phyloP scores from a whole-genome alignment of 495 filamentous ascomycete genomes.

The Neurospora sp. region DNA sequence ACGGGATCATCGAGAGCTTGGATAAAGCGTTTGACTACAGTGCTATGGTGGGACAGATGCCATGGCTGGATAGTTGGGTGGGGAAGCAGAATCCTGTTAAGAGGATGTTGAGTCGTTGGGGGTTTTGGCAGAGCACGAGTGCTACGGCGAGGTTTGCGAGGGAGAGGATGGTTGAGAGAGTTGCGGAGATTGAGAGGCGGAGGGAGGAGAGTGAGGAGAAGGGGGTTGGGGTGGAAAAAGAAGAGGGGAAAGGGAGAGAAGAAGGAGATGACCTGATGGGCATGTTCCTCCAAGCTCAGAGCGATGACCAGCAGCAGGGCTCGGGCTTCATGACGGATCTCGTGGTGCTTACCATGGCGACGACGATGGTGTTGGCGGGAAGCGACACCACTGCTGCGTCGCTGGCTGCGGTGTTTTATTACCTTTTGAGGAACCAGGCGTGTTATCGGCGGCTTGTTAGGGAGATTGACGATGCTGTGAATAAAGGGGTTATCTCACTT shows the following conservation, averaged over 20 bases:
- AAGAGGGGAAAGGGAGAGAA: neutral
- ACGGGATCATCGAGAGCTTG: slow-evolving; percentile 34
- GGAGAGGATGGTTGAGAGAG: neutral
- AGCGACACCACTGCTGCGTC: slow-evolving; percentile 47
- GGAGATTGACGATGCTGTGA: neutral
- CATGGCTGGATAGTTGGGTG: slow-evolving; percentile 25
- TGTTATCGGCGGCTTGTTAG: slow-evolving; percentile 32
- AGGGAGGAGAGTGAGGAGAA: neutral
- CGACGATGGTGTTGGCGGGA: slow-evolving; percentile 44
- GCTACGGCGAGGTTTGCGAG: neutral
- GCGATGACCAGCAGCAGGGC: slow-evolving; percentile 25
- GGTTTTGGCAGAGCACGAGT: neutral
- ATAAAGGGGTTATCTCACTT: slow-evolving; percentile 26
- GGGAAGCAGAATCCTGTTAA: neutral
- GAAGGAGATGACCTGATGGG: neutral
- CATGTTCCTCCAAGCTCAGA: neutral
- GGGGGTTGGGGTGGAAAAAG: no score
- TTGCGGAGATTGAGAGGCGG: neutral
- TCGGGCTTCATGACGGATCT: slow-evolving; percentile 40
- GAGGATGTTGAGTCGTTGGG: neutral
- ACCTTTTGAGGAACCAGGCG: slow-evolving; percentile 32
- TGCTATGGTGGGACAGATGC: slow-evolving; percentile 38
- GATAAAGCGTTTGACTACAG: slow-evolving; percentile 31
- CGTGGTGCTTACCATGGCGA: slow-evolving; percentile 39
- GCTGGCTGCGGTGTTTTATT: slow-evolving; percentile 40